Conservation (phyloP, 139 green algal species). For the Chlamydomonas sphaeroides region DNA sequence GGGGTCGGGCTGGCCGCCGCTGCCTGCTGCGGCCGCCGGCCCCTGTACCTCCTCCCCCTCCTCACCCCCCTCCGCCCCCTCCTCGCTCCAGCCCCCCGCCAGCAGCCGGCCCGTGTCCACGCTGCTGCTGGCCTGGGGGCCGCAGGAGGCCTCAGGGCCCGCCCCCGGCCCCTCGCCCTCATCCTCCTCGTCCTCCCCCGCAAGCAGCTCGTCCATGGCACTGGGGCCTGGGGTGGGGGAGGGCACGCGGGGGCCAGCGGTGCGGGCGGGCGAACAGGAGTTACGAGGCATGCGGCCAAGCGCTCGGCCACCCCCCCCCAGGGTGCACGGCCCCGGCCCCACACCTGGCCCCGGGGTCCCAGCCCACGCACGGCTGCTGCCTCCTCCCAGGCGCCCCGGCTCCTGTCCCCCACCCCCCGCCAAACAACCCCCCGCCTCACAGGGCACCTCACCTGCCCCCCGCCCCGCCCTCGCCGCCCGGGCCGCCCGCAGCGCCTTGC, state of each 20-base stretch:
- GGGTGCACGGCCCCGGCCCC: too few species aligned
- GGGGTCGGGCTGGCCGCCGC: background rate
- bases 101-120: conserved; percentile 29
- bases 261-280: too few species aligned
- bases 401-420: background rate
- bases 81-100: background rate
- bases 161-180: background rate
- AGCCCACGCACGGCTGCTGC: too few species aligned
- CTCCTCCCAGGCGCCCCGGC: background rate
- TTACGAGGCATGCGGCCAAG: too few species aligned
- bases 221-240: too few species aligned
- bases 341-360: too few species aligned
- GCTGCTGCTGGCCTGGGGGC: background rate
- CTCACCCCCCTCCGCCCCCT: background rate
- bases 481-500: background rate
- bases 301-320: too few species aligned
- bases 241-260: too few species aligned
- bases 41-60: background rate
- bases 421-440: too few species aligned
- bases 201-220: background rate
- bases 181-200: background rate
- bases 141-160: too few species aligned
- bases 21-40: too few species aligned
- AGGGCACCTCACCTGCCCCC: background rate
- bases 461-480: too few species aligned